phyloP scores from a whole-genome alignment of 2,329 filamentous ascomycete species.

The Fusarium verrucosum region DNA sequence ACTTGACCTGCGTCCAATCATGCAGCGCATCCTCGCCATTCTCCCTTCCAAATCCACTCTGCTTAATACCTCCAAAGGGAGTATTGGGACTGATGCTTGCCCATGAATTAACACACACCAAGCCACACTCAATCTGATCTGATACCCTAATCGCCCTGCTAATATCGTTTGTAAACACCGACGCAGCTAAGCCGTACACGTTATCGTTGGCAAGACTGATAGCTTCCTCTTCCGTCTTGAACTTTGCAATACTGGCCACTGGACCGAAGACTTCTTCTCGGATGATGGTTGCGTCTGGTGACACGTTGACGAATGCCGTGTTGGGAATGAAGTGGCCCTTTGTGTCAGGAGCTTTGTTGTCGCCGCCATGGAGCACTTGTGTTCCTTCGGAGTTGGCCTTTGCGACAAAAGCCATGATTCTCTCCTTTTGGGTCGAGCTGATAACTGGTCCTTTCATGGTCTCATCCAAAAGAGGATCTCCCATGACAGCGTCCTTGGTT shows the following conservation, averaged over 20 bases:
- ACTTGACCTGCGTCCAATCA: constrained; percentile 46
- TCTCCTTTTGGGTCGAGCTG: constrained; percentile 71
- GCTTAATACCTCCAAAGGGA: constrained; percentile 50
- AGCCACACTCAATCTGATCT: constrained; percentile 66
- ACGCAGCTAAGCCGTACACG: constrained; percentile 19
- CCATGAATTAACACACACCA: constrained; percentile 68
- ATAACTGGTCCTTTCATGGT: constrained; percentile 56
- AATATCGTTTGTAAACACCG: constrained; percentile 62
- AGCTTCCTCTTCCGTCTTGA: constrained; percentile 26
- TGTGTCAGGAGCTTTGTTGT: background rate
- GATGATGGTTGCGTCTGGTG: constrained; percentile 7
- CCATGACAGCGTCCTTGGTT: constrained; percentile 23
- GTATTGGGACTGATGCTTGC: constrained; percentile 41
- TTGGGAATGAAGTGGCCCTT: constrained; percentile 45
- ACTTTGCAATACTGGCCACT: constrained; percentile 23
- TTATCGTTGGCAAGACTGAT: constrained; percentile 11
- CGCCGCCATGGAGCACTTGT: constrained; percentile 28
- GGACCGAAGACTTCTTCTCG: constrained; percentile 30
- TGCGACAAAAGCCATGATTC: constrained; percentile 49
- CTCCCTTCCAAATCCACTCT: constrained; percentile 48
- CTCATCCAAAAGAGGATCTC: constrained; percentile 37
- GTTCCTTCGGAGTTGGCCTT: constrained; percentile 32
- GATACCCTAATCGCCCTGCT: constrained; percentile 40
- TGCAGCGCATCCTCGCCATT: constrained; percentile 47
- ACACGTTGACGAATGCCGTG: constrained; percentile 45